phyloP scores from a whole-genome alignment of 768 basidiomycete genomes.

The Rhizopogon sp. region DNA sequence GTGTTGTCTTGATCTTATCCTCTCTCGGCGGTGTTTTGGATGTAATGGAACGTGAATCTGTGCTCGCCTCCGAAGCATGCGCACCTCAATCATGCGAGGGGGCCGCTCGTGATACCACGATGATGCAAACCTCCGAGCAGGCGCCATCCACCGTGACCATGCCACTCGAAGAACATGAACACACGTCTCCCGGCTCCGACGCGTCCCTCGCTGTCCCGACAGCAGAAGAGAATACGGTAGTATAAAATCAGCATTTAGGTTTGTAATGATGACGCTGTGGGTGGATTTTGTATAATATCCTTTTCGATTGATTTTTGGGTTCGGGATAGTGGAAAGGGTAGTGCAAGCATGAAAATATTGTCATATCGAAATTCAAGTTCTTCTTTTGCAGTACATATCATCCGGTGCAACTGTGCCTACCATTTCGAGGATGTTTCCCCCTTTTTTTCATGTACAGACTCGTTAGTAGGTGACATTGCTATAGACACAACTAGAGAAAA shows the following conservation, averaged over 20 bases:
- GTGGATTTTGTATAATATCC: slow-evolving; percentile 2
- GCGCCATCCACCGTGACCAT: not conserved
- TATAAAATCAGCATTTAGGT: slow-evolving; percentile 48
- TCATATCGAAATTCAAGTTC: no score
- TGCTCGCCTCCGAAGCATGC: slow-evolving; percentile 39
- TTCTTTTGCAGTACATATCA: no score
- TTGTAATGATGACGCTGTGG: slow-evolving; percentile 32
- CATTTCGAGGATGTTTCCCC: no score
- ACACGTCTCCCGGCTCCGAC: slow-evolving; percentile 1
- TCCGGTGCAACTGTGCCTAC: no score
- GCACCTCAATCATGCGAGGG: slow-evolving; percentile 30
- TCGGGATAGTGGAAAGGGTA: not conserved
- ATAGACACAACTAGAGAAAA: no score
- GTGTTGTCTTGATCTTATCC: slow-evolving; percentile 89
- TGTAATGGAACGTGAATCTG: slow-evolving; percentile 77
- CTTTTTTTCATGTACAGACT: no score
- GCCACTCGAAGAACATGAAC: slow-evolving; percentile 27
- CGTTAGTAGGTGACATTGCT: no score
- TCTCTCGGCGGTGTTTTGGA: slow-evolving; percentile 70
- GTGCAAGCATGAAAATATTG: no score
- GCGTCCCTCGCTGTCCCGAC: slow-evolving; percentile 17
- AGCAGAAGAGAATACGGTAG: slow-evolving; percentile 33
- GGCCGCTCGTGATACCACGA: slow-evolving; percentile 43
- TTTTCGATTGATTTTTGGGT: not conserved
- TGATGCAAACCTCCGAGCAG: slow-evolving; percentile 38